Evolutionary conservation across 371 early-diverging fungal genomes (phyloP), one percentile per base, ranked within the genome.

Genomic region (Zychaea mexicana): DNA sequence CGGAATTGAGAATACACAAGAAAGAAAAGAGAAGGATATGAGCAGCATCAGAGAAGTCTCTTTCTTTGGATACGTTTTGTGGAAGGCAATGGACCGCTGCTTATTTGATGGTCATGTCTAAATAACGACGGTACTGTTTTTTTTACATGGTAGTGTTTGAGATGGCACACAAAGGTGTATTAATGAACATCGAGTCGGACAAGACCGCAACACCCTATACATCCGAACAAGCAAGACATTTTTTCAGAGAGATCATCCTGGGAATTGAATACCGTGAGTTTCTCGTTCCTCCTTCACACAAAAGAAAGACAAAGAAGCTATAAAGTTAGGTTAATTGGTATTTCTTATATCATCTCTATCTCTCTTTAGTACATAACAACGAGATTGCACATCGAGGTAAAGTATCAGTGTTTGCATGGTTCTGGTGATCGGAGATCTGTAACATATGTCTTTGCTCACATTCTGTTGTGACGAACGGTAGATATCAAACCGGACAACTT

Each of bases 401-500:
- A 31, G 3, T 6, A 13, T 8, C 10, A 33, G 8, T 9, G 22
- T 12, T 26, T 57, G 36, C 27, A 22, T 19, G 21, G 39, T 5
- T 32, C 21, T 22, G 21, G 24, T 64, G 5, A 57, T 24, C 9
- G 39, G 38, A 52, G n/a, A n/a, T n/a, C n/a, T n/a, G n/a, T n/a
- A n/a, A n/a, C n/a, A n/a, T n/a, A n/a, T n/a, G n/a, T n/a, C n/a
- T n/a, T n/a, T n/a, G n/a, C n/a, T n/a, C n/a, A n/a, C n/a, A n/a
- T n/a, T n/a, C n/a, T n/a, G n/a, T n/a, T n/a, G n/a, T n/a, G n/a
- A n/a, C n/a, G n/a, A n/a, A n/a, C n/a, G n/a, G 2, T 67, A 77
- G 98, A 99, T 77, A 91, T 99, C 70, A 99, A 99, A 78, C 99
- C 99, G 3, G 98, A 98, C 67, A 99, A 99, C 71, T 76, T 99